These are phyloP conservation scores for Lentinula novae-zelandiae DNA, from an alignment of 1,284 basidiomycete species.

Conservation along the genomic window DNA sequence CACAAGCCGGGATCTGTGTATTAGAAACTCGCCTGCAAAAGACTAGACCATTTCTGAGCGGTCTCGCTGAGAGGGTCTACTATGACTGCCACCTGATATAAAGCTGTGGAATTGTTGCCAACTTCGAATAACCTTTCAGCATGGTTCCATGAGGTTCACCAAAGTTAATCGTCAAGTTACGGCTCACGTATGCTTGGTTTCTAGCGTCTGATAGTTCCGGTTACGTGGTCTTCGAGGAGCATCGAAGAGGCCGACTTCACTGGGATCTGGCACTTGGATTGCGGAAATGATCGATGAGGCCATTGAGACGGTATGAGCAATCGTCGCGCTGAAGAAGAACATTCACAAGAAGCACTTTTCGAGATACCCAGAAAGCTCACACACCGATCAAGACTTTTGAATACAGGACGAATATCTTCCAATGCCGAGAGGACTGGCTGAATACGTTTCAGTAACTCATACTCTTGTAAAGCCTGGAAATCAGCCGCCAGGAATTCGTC, in stretches of 20 bases:
- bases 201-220: conserved; percentile 56
- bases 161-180: background rate
- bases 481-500: conserved; percentile 63
- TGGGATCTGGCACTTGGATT: conserved; percentile 65
- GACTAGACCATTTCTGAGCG: conserved; percentile 81
- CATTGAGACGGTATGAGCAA: conserved; percentile 59
- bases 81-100: conserved; percentile 72
- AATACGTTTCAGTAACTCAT: conserved; percentile 70
- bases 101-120: conserved; percentile 64
- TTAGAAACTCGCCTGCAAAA: conserved; percentile 55
- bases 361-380: conserved; percentile 13
- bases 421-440: conserved; percentile 67
- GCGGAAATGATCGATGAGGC: conserved; percentile 70
- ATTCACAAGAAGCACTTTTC: background rate
- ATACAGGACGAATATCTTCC: conserved; percentile 42
- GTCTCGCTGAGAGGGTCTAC: conserved; percentile 84
- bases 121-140: conserved; percentile 60
- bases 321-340: conserved; percentile 38
- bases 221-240: conserved; percentile 51
- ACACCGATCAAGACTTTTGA: conserved; percentile 44
- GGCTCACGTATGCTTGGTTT: conserved; percentile 60
- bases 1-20: background rate
- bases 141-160: background rate
- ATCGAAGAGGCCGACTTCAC: conserved; percentile 71
- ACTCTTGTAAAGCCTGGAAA: conserved; percentile 63